Evolutionary conservation across 495 filamentous ascomycete genomes (phyloP).

Genomic region (Neurospora sp.): DNA sequence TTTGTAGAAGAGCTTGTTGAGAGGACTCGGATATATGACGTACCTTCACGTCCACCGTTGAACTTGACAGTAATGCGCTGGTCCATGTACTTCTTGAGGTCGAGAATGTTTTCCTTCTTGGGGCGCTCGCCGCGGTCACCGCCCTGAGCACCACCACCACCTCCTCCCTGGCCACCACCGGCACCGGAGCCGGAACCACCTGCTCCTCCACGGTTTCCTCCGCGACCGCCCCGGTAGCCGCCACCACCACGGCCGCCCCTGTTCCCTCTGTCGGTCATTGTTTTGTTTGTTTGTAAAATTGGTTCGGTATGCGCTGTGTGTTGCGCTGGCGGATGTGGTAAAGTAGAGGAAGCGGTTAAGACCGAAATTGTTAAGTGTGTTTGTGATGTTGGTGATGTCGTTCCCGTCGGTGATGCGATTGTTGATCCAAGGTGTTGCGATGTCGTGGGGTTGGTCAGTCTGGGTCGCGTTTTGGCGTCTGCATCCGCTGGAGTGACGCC

Average conservation of each 20-base stretch:
- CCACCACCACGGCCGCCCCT: conserved; percentile 34
- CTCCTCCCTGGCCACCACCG: conserved; percentile 25
- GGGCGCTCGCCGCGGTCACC: conserved; percentile 49
- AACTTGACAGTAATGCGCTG: conserved; percentile 93
- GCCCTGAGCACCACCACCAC: conserved; percentile 16
- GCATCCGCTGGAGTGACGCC: not conserved
- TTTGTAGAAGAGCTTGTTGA: not conserved
- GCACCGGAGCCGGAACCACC: conserved; percentile 22
- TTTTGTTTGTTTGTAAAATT: not conserved
- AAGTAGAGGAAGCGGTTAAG: not conserved
- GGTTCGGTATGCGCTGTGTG: not conserved
- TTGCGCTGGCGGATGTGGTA: not conserved
- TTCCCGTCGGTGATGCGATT: not conserved
- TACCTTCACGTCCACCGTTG: conserved; percentile 89
- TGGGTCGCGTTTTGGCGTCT: not conserved
- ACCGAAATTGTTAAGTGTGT: not conserved
- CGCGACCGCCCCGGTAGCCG: conserved; percentile 38
- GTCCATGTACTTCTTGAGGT: conserved; percentile 91
- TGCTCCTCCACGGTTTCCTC: conserved; percentile 27
- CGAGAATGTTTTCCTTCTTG: conserved; percentile 97
- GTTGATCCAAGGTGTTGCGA: not conserved
- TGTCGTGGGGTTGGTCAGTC: not conserved
- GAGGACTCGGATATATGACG: conserved; percentile 5
- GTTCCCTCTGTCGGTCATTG: conserved; percentile 53
- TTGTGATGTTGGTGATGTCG: not conserved